Evolutionary conservation across 805 yeast genomes (phyloP).

Genomic region (Brettanomyces naardenensis): DNA sequence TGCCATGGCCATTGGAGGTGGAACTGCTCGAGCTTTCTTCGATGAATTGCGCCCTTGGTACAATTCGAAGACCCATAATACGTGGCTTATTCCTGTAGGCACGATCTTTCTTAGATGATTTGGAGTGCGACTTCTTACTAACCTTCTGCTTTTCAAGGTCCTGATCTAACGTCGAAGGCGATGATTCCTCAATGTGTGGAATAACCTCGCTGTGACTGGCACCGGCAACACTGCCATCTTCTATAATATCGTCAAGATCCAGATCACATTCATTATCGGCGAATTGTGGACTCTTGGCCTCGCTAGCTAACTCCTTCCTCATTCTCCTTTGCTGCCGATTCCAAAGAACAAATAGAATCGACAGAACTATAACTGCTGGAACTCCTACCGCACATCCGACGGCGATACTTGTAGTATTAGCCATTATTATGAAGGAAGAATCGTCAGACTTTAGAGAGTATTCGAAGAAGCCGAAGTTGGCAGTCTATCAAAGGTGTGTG

Average conservation of each 20-base stretch:
- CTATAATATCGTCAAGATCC: conserved; percentile 25
- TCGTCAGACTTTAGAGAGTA: no score
- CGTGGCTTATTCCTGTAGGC: background rate
- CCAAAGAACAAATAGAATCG: conserved; percentile 30
- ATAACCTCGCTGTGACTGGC: background rate
- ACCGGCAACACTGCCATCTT: conserved; percentile 1
- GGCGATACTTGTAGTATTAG: conserved; percentile 25
- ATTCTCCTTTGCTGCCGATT: conserved; percentile 29
- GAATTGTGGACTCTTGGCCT: conserved; percentile 26
- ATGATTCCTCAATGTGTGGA: background rate
- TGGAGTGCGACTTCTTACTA: background rate
- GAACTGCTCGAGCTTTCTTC: conserved; percentile 1
- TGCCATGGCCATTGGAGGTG: background rate
- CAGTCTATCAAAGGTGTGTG: no score
- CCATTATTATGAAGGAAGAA: no score
- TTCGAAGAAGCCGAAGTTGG: no score
- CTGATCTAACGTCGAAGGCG: background rate
- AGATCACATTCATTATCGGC: conserved; percentile 30
- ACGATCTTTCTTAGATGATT: background rate
- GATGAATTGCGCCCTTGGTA: conserved; percentile 1
- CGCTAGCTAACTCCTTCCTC: conserved; percentile 27
- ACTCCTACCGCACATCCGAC: conserved; percentile 49
- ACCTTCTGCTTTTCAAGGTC: background rate
- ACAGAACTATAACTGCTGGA: conserved; percentile 33
- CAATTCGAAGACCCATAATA: conserved; percentile 2